These are phyloP conservation scores for Colletotrichum tanaceti DNA, from an alignment of 2,329 filamentous ascomycete genomes.

Conservation along the genomic window DNA sequence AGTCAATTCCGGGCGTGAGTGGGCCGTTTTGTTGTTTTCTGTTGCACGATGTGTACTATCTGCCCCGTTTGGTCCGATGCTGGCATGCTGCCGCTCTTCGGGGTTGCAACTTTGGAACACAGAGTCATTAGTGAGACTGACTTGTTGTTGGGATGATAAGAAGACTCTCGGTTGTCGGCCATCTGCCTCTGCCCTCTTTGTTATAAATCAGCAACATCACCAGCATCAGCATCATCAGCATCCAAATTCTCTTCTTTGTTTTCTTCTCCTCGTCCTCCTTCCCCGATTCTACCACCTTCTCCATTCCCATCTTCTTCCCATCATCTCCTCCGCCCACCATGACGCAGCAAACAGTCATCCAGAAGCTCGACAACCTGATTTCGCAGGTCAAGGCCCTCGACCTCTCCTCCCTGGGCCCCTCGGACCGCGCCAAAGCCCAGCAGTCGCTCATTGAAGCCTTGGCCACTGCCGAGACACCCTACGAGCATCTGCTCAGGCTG, in stretches of 20 bases:
- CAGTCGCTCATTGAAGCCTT: not conserved
- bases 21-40: no score
- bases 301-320: not conserved
- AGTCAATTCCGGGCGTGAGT: no score
- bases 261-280: not conserved
- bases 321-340: not conserved
- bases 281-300: not conserved
- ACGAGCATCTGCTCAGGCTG: not conserved
- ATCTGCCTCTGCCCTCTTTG: no score
- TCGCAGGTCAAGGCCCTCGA: conserved; percentile 2
- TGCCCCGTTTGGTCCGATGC: no score
- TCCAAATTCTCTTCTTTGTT: not conserved
- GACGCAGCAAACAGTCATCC: not conserved
- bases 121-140: no score
- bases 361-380: not conserved
- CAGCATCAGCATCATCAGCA: no score
- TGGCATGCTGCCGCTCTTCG: no score
- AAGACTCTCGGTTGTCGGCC: no score
- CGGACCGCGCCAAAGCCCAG: not conserved
- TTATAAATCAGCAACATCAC: no score
- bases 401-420: not conserved
- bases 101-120: no score
- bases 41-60: no score
- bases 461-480: not conserved
- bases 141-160: no score